Conservation (phyloP, 768 basidiomycete genomes). For the Lactarius vividus region DNA sequence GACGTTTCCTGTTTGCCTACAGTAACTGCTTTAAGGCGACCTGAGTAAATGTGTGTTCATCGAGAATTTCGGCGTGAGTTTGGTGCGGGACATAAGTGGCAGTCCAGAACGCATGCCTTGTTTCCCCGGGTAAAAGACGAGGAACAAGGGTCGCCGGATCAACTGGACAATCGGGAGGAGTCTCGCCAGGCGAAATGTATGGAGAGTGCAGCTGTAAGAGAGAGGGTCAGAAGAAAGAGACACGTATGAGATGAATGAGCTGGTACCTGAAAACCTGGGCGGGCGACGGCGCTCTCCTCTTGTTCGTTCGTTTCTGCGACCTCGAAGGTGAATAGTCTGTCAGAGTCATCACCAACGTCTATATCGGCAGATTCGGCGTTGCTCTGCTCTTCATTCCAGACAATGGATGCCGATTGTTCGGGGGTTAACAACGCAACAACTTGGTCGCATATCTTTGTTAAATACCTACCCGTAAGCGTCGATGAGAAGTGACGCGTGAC, state of each 20-base stretch:
- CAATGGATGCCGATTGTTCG: slow-evolving; percentile 44
- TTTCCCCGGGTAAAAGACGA: slow-evolving; percentile 25
- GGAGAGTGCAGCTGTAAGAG: slow-evolving; percentile 3
- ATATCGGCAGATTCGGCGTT: slow-evolving; percentile 33
- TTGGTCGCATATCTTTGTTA: slow-evolving; percentile 49
- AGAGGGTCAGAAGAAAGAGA: background rate
- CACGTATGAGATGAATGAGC: background rate
- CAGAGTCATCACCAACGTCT: slow-evolving; percentile 42
- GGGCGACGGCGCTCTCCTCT: slow-evolving; percentile 46
- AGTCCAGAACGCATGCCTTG: slow-evolving; percentile 24
- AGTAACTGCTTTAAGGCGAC: slow-evolving; percentile 10
- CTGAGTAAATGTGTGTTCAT: background rate
- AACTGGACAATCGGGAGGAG: background rate
- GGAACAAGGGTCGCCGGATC: background rate
- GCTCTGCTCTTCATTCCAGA: slow-evolving; percentile 42
- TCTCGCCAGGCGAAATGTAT: background rate
- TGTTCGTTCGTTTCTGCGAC: slow-evolving; percentile 55
- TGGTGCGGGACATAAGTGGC: slow-evolving; percentile 3
- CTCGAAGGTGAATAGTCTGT: slow-evolving; percentile 52
- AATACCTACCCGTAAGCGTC: background rate
- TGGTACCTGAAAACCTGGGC: slow-evolving; percentile 48
- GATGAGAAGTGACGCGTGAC: background rate
- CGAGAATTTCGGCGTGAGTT: background rate
- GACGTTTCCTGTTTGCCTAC: background rate
- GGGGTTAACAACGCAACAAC: slow-evolving; percentile 48